Conservation (phyloP, 306 rosid species). For the Cucurbita argyrosperma region DNA sequence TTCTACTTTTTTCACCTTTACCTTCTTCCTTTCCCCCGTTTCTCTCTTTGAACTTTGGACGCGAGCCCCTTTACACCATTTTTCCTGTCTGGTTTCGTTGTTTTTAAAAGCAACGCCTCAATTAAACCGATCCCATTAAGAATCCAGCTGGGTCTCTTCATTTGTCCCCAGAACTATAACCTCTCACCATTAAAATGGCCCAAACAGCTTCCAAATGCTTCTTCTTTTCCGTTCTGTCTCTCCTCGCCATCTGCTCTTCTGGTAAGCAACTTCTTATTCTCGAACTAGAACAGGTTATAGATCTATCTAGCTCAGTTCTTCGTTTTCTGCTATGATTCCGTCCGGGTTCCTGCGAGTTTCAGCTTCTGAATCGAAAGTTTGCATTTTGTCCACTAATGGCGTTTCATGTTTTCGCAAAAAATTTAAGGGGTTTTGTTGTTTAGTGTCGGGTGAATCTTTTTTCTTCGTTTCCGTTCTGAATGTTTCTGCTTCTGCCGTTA, state of each 20-base stretch:
- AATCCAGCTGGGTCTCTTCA: conserved; percentile 19
- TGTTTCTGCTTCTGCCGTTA: conserved; percentile 27
- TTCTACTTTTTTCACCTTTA: conserved; percentile 15
- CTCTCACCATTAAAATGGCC: conserved; percentile 30
- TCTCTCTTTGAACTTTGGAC: conserved; percentile 11
- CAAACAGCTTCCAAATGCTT: conserved; percentile 28
- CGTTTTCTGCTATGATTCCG: background rate
- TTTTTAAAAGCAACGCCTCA: conserved; percentile 20
- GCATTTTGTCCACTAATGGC: background rate
- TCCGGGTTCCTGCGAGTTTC: background rate
- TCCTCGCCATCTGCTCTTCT: conserved; percentile 34
- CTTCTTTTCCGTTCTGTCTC: conserved; percentile 34
- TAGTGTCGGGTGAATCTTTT: too few relatives aligned
- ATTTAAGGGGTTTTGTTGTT: background rate
- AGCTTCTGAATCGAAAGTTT: background rate
- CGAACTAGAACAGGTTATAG: background rate
- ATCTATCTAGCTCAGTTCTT: background rate
- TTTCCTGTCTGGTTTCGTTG: conserved; percentile 10
- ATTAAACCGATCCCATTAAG: conserved; percentile 18
- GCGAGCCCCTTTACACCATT: conserved; percentile 1
- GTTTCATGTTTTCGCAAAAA: background rate
- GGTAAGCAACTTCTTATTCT: conserved; percentile 24
- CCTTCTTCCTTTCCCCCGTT: conserved; percentile 15
- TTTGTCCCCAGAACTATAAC: conserved; percentile 10
- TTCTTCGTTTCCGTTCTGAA: background rate